Conservation (phyloP, 805 yeast genomes). For the Ogataea pignaliae region DNA sequence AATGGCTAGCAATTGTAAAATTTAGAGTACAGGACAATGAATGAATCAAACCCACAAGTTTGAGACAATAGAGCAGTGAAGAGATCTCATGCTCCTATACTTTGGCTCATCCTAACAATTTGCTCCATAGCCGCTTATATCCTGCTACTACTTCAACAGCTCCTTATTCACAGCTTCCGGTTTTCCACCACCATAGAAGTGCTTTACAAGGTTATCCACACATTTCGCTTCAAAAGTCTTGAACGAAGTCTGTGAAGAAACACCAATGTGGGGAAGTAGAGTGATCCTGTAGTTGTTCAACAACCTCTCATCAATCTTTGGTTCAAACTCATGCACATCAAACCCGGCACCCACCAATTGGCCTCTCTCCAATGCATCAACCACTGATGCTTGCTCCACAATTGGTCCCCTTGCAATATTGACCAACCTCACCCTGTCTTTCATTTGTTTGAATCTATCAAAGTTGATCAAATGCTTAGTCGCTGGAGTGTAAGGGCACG, state of each 20-base stretch:
- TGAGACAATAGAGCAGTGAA: no score
- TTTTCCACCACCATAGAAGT: slow-evolving; percentile 31
- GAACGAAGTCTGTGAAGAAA: slow-evolving; percentile 32
- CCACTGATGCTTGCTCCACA: slow-evolving; percentile 35
- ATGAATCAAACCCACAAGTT: no score
- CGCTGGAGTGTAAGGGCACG: slow-evolving; percentile 36
- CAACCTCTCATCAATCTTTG: slow-evolving; percentile 31
- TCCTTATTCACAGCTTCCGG: slow-evolving; percentile 28
- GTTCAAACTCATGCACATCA: slow-evolving; percentile 41
- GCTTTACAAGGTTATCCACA: slow-evolving; percentile 33
- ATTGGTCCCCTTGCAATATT: slow-evolving; percentile 40
- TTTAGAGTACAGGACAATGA: no score
- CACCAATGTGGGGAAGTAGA: slow-evolving; percentile 36
- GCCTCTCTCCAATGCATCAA: slow-evolving; percentile 36
- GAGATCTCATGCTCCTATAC: no score
- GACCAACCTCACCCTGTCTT: slow-evolving; percentile 26
- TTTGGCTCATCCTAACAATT: neutral
- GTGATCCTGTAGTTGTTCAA: slow-evolving; percentile 33
- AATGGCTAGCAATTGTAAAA: neutral
- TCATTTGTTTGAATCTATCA: slow-evolving; percentile 29
- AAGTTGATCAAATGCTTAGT: slow-evolving; percentile 35
- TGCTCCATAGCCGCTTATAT: no score
- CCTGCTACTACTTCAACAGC: slow-evolving; percentile 6
- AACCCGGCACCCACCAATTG: slow-evolving; percentile 40
- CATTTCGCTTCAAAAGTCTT: slow-evolving; percentile 34